Conservation (phyloP, 140 eudicot genomes). For the Oenanthe javanica region DNA sequence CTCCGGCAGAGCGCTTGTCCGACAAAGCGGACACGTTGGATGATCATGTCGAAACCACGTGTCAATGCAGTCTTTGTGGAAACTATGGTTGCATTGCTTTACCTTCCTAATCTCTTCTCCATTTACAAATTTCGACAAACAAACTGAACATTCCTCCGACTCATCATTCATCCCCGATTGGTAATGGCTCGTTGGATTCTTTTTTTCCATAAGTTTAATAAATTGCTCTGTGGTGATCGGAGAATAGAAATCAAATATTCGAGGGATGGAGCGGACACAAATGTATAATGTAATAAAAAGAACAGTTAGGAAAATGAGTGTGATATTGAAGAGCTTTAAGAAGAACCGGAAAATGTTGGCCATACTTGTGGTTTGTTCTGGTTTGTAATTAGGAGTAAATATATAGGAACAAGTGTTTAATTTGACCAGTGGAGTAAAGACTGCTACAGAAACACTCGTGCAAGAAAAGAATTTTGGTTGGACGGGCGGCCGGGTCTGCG, state of each 20-base stretch:
- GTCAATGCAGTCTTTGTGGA: conserved; percentile 57
- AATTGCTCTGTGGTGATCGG: conserved; percentile 47
- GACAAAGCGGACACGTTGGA: conserved; percentile 69
- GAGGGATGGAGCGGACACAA: conserved; percentile 27
- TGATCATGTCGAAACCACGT: conserved; percentile 46
- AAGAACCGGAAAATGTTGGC: not conserved
- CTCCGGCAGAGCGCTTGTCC: conserved; percentile 50
- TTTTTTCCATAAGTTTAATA: conserved; percentile 40
- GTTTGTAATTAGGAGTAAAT: not conserved
- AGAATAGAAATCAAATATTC: conserved; percentile 5
- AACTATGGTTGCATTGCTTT: conserved; percentile 40
- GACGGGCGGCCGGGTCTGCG: no score
- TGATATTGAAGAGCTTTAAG: conserved; percentile 22
- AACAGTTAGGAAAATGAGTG: conserved; percentile 34
- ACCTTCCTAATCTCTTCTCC: conserved; percentile 42
- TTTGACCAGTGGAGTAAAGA: no score
- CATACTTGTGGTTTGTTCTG: not conserved
- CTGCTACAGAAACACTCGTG: no score
- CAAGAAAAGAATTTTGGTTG: no score
- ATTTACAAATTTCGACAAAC: conserved; percentile 38
- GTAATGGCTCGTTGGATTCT: conserved; percentile 35
- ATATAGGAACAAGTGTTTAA: no score
- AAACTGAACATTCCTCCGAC: conserved; percentile 47
- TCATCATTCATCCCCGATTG: not conserved
- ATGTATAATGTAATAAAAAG: conserved; percentile 34